Percentiles rank a stretch among this genome's conserved stretches.
These are phyloP conservation scores for Acacia crassicarpa DNA, from an alignment of 306 rosid species.

Conservation along the genomic window DNA sequence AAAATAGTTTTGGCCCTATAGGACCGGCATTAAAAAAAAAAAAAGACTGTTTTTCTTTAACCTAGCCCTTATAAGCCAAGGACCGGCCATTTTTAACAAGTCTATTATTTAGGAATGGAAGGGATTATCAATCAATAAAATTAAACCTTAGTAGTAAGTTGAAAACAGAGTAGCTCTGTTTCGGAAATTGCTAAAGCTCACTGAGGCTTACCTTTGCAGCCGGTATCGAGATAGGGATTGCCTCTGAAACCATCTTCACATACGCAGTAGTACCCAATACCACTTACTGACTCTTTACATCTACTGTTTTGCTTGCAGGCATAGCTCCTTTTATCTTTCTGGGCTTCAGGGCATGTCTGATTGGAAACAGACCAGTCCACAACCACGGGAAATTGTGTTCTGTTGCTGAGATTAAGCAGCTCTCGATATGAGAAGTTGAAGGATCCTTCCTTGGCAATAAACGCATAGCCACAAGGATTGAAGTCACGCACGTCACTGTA, in stretches of 20 bases:
- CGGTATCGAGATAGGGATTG: background rate
- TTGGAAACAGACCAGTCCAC: background rate
- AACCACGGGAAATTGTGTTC: background rate
- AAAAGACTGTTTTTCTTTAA: too few species aligned
- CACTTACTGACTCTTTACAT: background rate
- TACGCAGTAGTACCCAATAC: background rate
- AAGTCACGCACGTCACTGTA: accelerated
- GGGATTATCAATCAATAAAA: too few species aligned
- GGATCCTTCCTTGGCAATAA: conserved; percentile 14
- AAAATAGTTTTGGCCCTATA: too few species aligned
- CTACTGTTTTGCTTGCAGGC: background rate
- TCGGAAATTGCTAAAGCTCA: background rate
- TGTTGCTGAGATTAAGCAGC: background rate
- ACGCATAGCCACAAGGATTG: conserved; percentile 42
- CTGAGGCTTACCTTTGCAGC: background rate
- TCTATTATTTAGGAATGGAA: too few species aligned
- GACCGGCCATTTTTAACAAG: too few species aligned
- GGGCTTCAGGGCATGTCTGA: background rate
- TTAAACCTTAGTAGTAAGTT: too few species aligned
- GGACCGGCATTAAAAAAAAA: too few species aligned
- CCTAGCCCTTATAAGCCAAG: too few species aligned
- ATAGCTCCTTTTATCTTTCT: background rate
- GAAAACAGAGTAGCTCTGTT: too few species aligned
- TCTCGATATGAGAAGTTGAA: background rate
- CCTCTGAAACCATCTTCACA: background rate